Percentiles rank a stretch among this genome's conserved stretches.
Evolutionary conservation across 179 eudicot genomes (phyloP).

Genomic region (Kewa caespitosa): DNA sequence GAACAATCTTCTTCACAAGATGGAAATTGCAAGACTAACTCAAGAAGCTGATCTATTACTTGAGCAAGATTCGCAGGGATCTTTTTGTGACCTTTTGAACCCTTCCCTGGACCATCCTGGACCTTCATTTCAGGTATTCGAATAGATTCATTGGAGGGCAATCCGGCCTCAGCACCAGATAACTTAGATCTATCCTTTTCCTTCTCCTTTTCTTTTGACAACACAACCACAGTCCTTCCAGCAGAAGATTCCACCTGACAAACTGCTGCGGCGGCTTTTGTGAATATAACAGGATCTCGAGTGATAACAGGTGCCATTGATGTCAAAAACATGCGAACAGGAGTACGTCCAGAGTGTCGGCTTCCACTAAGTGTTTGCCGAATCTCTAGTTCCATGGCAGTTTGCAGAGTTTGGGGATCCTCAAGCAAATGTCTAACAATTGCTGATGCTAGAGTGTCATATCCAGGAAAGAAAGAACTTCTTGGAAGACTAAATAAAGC

Average conservation of each 20-base stretch:
- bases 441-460: conserved; percentile 90
- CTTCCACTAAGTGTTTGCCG: conserved; percentile 80
- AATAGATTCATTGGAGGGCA: conserved; percentile 50
- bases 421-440: conserved; percentile 93
- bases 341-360: conserved; percentile 76
- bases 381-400: conserved; percentile 97
- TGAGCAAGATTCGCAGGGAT: conserved; percentile 80
- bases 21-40: conserved; percentile 74
- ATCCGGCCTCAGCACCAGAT: conserved; percentile 61
- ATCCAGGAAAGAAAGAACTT: conserved; percentile 81
- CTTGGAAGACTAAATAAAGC: conserved; percentile 83
- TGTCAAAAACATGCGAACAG: conserved; percentile 78
- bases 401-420: conserved; percentile 95
- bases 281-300: conserved; percentile 80
- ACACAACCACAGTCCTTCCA: conserved; percentile 69
- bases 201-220: conserved; percentile 84
- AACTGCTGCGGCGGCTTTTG: conserved; percentile 81
- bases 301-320: conserved; percentile 94
- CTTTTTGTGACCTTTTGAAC: conserved; percentile 77
- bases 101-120: conserved; percentile 70
- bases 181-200: conserved; percentile 68
- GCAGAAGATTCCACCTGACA: conserved; percentile 90
- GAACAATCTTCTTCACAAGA: conserved; percentile 43
- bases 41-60: conserved; percentile 92
- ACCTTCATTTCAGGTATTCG: conserved; percentile 58